Evolutionary conservation across 495 filamentous ascomycete genomes (phyloP), one percentile per base, ranked within the genome.

Genomic region (Lasiosphaeriaceae sp.): DNA sequence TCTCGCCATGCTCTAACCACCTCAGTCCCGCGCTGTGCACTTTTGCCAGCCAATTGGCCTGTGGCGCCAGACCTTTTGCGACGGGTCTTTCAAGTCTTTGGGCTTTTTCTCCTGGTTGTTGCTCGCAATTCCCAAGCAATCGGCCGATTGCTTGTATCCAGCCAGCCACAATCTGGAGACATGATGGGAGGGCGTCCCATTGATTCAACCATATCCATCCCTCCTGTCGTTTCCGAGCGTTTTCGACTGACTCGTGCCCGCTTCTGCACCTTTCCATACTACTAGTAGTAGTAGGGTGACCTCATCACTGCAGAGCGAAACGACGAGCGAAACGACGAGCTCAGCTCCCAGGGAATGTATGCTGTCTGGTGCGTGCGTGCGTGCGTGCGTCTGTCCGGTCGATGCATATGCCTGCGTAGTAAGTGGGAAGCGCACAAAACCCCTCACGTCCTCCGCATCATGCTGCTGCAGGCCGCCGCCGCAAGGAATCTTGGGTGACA

Each of bases 1-100:
- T 62, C 39, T 50, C 46, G 35, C 45, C 45, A 47, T 47, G 41
- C 41, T 7, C 45, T 47, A n/a, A n/a, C n/a, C n/a, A n/a, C n/a
- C n/a, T 16, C 14, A 5, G 39, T 43, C 39, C 4, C 14, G 12
- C 39, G 12, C 4, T 43, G 39, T 12, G n/a, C n/a, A n/a, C 39
- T 47, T 19, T 19, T 21, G n/a, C 45, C 22, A 22, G 39, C 39
- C 39, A 47, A 47, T 47, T 47, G 45, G 45, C 20, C 22, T 47
- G 45, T 12, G 45, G 20, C 20, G 45, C n/a, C 22, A 14, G 20
- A n/a, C n/a, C n/a, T n/a, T n/a, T n/a, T n/a, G n/a, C n/a, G n/a
- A n/a, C n/a, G 8, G n/a, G 8, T 47, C 45, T 22, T 26, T 47
- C 20, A 5, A 11, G 8, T 23, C 19, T 47, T 47, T 7, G 21